These are phyloP conservation scores for Juncus effusus DNA, from an alignment of 176 grass and related monocot genomes.

Conservation along the genomic window DNA sequence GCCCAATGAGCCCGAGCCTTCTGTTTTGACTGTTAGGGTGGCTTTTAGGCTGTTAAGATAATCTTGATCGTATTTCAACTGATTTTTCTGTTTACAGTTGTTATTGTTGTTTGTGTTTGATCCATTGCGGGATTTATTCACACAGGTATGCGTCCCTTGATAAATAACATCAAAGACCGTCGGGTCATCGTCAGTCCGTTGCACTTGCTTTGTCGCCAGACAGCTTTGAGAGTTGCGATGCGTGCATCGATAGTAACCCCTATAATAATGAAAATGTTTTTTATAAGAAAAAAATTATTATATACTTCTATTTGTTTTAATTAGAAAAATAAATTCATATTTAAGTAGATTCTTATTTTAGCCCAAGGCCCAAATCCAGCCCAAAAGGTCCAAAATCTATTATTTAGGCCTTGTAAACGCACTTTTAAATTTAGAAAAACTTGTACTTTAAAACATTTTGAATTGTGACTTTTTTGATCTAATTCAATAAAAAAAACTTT, in stretches of 20 bases:
- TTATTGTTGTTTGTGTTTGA: slow-evolving; percentile 1
- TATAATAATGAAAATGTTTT: slow-evolving; percentile 12
- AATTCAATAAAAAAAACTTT: not conserved
- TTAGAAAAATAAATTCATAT: not conserved
- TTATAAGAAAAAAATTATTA: not conserved
- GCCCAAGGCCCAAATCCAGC: too few species aligned
- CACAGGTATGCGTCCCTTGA: slow-evolving; percentile 72
- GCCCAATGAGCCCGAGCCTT: not conserved
- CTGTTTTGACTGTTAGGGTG: slow-evolving; percentile 42
- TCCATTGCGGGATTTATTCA: slow-evolving; percentile 9
- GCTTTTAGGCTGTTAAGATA: slow-evolving; percentile 46
- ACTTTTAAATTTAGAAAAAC: not conserved
- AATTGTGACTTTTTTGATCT: too few species aligned
- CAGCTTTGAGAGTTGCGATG: slow-evolving; percentile 73
- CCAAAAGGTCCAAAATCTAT: too few species aligned
- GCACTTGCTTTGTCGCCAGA: slow-evolving; percentile 75
- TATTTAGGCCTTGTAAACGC: too few species aligned
- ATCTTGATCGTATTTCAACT: slow-evolving; percentile 32
- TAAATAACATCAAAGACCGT: slow-evolving; percentile 70
- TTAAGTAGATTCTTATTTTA: too few species aligned
- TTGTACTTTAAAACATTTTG: too few species aligned
- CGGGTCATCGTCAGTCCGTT: slow-evolving; percentile 61
- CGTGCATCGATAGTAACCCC: slow-evolving; percentile 89
- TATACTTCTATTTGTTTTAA: not conserved
- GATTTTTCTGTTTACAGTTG: not conserved